Evolutionary conservation across 768 basidiomycete species (phyloP).

Genomic region (Phaeolepiota aurea): DNA sequence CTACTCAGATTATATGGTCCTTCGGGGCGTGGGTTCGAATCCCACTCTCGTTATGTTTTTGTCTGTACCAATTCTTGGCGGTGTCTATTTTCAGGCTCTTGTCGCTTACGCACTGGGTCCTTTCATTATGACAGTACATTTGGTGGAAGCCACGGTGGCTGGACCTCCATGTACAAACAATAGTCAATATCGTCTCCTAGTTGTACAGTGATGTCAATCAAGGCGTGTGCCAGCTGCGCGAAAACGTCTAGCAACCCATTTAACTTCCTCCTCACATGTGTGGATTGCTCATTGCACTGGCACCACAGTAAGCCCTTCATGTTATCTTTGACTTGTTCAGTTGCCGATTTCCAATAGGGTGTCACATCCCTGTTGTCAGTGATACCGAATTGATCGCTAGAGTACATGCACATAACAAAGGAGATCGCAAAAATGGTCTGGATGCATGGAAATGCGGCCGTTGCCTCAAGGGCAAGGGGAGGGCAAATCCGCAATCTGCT

Average conservation of each 20-base stretch:
- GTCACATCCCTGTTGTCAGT: conserved; percentile 23
- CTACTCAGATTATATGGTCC: too few species aligned
- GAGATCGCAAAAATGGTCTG: conserved; percentile 9
- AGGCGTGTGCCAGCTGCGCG: conserved; percentile 17
- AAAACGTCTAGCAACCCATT: conserved; percentile 12
- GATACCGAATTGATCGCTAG: conserved; percentile 22
- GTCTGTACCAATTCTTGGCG: too few species aligned
- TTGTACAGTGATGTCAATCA: conserved; percentile 6
- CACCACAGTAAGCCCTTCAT: conserved; percentile 26
- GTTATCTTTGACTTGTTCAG: background rate
- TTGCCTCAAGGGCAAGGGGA: background rate
- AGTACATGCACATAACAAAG: conserved; percentile 13
- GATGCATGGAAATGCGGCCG: conserved; percentile 12
- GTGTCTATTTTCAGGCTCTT: too few species aligned
- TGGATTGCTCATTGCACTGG: conserved; percentile 18
- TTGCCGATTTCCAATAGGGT: conserved; percentile 14
- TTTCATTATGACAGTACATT: too few species aligned
- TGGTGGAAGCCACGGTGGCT: too few species aligned
- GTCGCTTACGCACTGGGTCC: too few species aligned
- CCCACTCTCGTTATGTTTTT: conserved; percentile 41
- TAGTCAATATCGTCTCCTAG: too few species aligned
- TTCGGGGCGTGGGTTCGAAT: conserved; percentile 43
- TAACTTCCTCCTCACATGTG: conserved; percentile 25
- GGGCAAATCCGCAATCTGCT: background rate
- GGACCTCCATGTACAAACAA: too few species aligned